Percentiles rank a stretch among this genome's conserved stretches.
Evolutionary conservation across 2,329 filamentous ascomycete genomes (phyloP).

Genomic region (Fusarium xylarioides): DNA sequence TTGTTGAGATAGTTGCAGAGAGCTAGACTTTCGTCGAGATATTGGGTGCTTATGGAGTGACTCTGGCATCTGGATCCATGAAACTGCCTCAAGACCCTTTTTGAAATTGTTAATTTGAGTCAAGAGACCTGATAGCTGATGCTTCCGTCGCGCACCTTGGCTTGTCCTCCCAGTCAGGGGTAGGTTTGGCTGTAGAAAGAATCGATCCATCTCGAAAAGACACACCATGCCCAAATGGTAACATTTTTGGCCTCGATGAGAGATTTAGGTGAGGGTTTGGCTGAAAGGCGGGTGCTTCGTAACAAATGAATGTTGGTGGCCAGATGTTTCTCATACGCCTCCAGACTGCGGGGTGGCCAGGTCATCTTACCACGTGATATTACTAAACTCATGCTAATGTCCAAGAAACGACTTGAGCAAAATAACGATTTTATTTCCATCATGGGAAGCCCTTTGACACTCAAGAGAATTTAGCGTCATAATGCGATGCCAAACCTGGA

Average conservation of each 20-base stretch:
- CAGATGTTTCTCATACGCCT: background rate
- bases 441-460: too few relatives aligned
- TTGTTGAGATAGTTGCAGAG: slow-evolving; percentile 10
- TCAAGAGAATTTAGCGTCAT: too few relatives aligned
- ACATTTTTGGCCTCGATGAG: background rate
- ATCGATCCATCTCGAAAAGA: background rate
- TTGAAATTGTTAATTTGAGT: background rate
- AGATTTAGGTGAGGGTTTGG: background rate
- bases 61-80: rapidly evolving
- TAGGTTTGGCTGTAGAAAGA: background rate
- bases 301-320: background rate
- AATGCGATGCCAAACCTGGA: rapidly evolving
- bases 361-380: background rate
- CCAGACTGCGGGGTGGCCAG: background rate
- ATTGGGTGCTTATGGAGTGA: background rate
- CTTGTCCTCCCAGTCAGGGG: background rate
- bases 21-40: slow-evolving; percentile 4
- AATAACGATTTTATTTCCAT: too few relatives aligned
- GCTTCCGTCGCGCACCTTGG: background rate
- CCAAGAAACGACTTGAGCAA: too few relatives aligned
- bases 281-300: background rate
- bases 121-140: background rate
- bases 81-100: background rate
- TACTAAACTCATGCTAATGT: rapidly evolving
- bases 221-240: too few relatives aligned